These are phyloP conservation scores for Phytophthora pinifolia DNA, from an alignment of 352 stramenopile genomes.

Conservation along the genomic window DNA sequence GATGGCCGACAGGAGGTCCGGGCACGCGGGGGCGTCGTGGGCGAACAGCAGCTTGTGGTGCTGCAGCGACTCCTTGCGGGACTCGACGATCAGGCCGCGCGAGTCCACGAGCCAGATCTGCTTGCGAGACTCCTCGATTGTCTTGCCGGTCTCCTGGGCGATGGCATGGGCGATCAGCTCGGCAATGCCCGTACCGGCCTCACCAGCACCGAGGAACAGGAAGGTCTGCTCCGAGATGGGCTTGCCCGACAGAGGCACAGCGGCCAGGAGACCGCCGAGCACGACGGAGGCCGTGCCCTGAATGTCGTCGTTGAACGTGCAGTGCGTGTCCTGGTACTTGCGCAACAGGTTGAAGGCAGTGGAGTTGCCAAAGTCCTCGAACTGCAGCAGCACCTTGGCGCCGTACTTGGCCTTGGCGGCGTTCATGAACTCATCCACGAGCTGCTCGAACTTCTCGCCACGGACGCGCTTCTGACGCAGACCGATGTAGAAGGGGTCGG, in stretches of 20 bases:
- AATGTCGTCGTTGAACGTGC: conserved; percentile 97
- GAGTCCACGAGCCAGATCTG: conserved; percentile 94
- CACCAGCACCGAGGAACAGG: conserved; percentile 94
- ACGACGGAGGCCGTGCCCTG: conserved; percentile 87
- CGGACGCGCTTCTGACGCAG: conserved; percentile 88
- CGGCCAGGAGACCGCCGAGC: conserved; percentile 75
- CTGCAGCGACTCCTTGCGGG: conserved; percentile 74
- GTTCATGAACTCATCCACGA: conserved; percentile 97
- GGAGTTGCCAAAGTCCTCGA: conserved; percentile 89
- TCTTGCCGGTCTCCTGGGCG: conserved; percentile 84
- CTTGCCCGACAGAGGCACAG: conserved; percentile 72
- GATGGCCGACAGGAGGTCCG: conserved; percentile 74
- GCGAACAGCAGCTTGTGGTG: conserved; percentile 91
- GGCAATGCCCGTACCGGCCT: conserved; percentile 94
- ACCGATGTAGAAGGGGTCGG: conserved; percentile 95
- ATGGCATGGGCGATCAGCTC: conserved; percentile 93
- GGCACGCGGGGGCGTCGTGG: conserved; percentile 69
- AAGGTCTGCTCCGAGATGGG: conserved; percentile 93
- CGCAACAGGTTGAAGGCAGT: conserved; percentile 85
- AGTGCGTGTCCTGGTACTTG: conserved; percentile 86
- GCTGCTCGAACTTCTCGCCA: conserved; percentile 90
- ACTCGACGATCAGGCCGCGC: conserved; percentile 83
- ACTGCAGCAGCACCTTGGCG: conserved; percentile 82
- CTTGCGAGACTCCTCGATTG: conserved; percentile 86
- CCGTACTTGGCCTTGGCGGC: conserved; percentile 91